phyloP scores from a whole-genome alignment of 2,329 filamentous ascomycete genomes.

The Xylaria sp. region DNA sequence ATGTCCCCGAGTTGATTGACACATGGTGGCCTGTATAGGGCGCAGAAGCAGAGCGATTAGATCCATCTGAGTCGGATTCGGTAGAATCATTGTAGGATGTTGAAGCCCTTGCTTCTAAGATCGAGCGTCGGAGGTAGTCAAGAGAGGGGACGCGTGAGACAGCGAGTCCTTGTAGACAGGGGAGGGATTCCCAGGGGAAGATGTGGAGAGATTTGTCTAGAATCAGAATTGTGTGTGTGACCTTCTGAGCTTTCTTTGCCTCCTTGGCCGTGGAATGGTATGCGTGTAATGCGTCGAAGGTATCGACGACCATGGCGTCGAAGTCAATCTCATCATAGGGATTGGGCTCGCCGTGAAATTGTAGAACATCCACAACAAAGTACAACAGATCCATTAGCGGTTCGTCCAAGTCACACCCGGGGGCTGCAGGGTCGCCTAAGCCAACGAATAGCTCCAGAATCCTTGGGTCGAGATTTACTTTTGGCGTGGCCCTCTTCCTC shows the following conservation, averaged over 20 bases:
- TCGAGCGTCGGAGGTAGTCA: conserved; percentile 79
- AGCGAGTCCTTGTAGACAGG: conserved; percentile 81
- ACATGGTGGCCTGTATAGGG: conserved; percentile 65
- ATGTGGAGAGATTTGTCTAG: conserved; percentile 90
- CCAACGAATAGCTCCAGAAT: conserved; percentile 91
- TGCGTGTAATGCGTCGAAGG: conserved; percentile 81
- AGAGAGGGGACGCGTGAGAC: conserved; percentile 91
- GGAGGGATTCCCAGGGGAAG: conserved; percentile 96
- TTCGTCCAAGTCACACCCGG: conserved; percentile 83
- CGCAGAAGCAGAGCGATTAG: conserved; percentile 26
- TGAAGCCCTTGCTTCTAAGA: conserved; percentile 64
- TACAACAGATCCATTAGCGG: conserved; percentile 92
- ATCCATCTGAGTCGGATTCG: conserved; percentile 39
- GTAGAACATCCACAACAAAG: conserved; percentile 94
- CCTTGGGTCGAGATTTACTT: conserved; percentile 64
- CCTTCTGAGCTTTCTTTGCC: conserved; percentile 53
- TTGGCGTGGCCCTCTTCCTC: conserved; percentile 54
- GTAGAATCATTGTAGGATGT: conserved; percentile 17
- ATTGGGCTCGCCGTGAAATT: conserved; percentile 95
- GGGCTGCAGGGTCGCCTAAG: conserved; percentile 76
- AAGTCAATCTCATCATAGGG: conserved; percentile 99
- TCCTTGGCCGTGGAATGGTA: conserved; percentile 71
- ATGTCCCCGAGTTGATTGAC: conserved; percentile 69
- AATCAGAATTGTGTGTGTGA: conserved; percentile 83
- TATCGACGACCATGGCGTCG: conserved; percentile 88